Conservation (phyloP, 176 grass and related monocot genomes). For the Oropetium thomaeum region DNA sequence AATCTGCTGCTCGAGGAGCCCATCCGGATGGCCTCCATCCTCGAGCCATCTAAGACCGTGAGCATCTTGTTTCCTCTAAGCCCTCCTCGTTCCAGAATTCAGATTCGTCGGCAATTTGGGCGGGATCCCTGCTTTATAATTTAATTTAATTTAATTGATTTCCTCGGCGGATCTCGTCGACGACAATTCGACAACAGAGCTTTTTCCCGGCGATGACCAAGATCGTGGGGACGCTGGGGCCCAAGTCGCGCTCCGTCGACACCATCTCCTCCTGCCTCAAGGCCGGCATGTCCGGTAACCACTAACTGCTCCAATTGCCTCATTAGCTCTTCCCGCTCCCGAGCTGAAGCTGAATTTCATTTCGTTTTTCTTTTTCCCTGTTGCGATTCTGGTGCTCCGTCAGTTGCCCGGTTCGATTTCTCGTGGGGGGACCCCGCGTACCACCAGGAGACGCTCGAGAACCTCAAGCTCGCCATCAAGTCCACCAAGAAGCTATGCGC, state of each 20-base stretch:
- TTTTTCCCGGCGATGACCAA: slow-evolving; percentile 99
- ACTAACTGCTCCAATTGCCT: not conserved
- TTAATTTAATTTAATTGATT: not conserved
- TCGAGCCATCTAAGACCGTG: slow-evolving; percentile 95
- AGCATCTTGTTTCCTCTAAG: not conserved
- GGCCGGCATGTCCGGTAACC: slow-evolving; percentile 92
- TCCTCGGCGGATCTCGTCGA: not conserved
- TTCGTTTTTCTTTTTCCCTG: not conserved
- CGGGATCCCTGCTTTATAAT: too few relatives aligned
- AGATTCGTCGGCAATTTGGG: not conserved
- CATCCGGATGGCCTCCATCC: slow-evolving; percentile 97
- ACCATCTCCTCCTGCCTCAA: slow-evolving; percentile 94
- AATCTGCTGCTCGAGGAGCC: slow-evolving; percentile 93
- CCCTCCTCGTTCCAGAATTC: not conserved
- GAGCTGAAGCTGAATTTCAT: not conserved
- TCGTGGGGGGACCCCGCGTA: slow-evolving; percentile 85
- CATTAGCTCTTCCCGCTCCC: too few relatives aligned
- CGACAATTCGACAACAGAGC: slow-evolving; percentile 34
- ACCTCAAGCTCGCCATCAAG: slow-evolving; percentile 89
- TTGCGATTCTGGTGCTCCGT: not conserved
- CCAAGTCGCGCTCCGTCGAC: slow-evolving; percentile 89
- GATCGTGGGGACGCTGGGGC: slow-evolving; percentile 94
- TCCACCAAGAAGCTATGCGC: slow-evolving; percentile 93
- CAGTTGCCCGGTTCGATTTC: slow-evolving; percentile 98
- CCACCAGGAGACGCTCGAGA: slow-evolving; percentile 96